Evolutionary conservation across 495 filamentous ascomycete genomes (phyloP), one percentile per base, ranked within the genome.

Genomic region (Penicillium bialowiezense): DNA sequence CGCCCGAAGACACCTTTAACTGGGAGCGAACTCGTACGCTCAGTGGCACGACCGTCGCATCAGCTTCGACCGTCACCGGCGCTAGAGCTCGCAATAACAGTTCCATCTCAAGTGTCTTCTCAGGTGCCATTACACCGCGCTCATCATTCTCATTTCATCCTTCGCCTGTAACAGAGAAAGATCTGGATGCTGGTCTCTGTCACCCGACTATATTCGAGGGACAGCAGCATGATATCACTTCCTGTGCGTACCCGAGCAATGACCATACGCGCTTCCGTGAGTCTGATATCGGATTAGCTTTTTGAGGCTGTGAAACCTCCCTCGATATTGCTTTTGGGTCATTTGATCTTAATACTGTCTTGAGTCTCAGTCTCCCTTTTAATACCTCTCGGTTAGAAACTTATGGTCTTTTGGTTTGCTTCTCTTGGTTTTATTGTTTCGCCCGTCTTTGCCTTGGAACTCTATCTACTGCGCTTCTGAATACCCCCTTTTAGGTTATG

Each of bases 1-100:
- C 58, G 3, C 48, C 51, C 15, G 63, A 62, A 17, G 51, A 55
- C 19, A 55, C 42, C 15, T 63, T 67, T 18, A 43, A 41, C 4
- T 69, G 65, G 53, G 64, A 65, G 29, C 65, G 67, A 50, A 59
- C 64, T 31, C 72, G 69, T 32, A 73, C 70, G 1, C 41, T 71
- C 26, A 76, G 72, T 41, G 70, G 70, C 13, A 70, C 68, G 9
- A 74, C 72, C 4, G 45, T 71, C 34, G 58, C 52, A 10, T 69
- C 72, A 3, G 55, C 56, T 9, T 49, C 59, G 5, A 68, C 62
- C 43, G 45, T 60, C 21, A 59, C 58, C 13, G 52, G 54, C 1
- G 50, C 48, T 0, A 46, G 41, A 15, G 21, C 36, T 14, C 55
- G 63, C 35, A 39, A 51, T 44, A 61, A 64, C 21, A 50, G 56